Conservation (phyloP, 495 filamentous ascomycete genomes). For the Hyaloscypha finlandica region DNA sequence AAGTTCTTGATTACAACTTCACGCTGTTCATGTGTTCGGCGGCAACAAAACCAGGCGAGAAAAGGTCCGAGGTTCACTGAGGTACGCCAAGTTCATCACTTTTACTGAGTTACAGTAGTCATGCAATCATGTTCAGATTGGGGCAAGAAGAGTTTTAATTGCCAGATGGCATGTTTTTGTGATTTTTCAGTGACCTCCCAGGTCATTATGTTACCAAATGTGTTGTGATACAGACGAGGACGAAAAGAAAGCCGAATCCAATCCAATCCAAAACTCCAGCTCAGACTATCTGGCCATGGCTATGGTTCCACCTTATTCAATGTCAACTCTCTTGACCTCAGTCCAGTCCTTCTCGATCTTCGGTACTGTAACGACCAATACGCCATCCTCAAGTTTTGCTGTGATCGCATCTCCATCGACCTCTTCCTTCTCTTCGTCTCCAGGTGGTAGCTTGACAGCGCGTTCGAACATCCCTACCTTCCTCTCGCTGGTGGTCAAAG, state of each 20-base stretch:
- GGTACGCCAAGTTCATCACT: too few species aligned
- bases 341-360: conserved; percentile 64
- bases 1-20: not conserved
- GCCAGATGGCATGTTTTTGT: conserved; percentile 22
- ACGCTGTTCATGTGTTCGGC: not conserved
- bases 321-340: conserved; percentile 61
- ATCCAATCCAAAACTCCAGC: conserved; percentile 12
- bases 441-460: conserved; percentile 58
- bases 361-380: conserved; percentile 66
- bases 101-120: not conserved
- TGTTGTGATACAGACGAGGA: not conserved
- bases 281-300: not conserved
- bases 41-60: not conserved
- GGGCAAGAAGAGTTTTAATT: conserved; percentile 4
- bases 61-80: not conserved
- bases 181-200: conserved; percentile 23
- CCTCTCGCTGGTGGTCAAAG: conserved; percentile 64
- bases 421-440: conserved; percentile 53
- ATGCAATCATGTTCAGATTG: not conserved
- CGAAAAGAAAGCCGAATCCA: conserved; percentile 9
- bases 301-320: conserved; percentile 40
- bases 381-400: conserved; percentile 63
- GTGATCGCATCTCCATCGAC: conserved; percentile 66
- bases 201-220: conserved; percentile 16
- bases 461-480: conserved; percentile 73